Conservation (phyloP, 1,139 yeast species). For the Lodderomyces elongisporus region DNA sequence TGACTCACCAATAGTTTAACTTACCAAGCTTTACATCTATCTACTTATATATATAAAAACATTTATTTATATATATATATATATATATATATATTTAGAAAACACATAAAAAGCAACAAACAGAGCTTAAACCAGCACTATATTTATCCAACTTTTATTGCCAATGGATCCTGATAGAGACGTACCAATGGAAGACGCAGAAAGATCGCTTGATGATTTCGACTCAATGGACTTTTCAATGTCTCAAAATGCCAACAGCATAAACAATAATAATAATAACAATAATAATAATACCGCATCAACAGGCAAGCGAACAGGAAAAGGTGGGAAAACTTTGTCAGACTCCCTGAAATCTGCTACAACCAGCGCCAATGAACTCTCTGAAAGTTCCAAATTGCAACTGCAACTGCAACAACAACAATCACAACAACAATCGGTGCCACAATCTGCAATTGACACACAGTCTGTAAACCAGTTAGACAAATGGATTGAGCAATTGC, state of each 20-base stretch:
- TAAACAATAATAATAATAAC: neutral
- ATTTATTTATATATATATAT: no score
- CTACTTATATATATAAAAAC: no score
- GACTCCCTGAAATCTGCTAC: no score
- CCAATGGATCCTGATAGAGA: constrained; percentile 65
- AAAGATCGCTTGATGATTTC: constrained; percentile 22
- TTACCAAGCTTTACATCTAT: no score
- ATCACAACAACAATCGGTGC: neutral
- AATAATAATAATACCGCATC: neutral
- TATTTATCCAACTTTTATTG: no score
- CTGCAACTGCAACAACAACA: constrained; percentile 7
- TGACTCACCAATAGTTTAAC: no score
- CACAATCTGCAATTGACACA: constrained; percentile 7
- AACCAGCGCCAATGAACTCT: no score
- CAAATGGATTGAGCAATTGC: constrained; percentile 77
- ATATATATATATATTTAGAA: no score
- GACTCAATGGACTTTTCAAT: constrained; percentile 1
- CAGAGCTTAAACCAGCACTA: no score
- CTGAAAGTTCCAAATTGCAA: no score
- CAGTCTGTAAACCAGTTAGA: constrained; percentile 62
- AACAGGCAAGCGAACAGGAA: neutral
- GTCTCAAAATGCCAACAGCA: constrained; percentile 7
- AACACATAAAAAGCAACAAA: no score
- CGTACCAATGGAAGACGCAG: constrained; percentile 70
- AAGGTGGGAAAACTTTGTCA: neutral